A percentile compares a stretch with the other conserved stretches of the same genome.
Evolutionary conservation across 225 moss, liverwort and hornwort genomes (phyloP).

Genomic region (Physcomitrellopsis africana): DNA sequence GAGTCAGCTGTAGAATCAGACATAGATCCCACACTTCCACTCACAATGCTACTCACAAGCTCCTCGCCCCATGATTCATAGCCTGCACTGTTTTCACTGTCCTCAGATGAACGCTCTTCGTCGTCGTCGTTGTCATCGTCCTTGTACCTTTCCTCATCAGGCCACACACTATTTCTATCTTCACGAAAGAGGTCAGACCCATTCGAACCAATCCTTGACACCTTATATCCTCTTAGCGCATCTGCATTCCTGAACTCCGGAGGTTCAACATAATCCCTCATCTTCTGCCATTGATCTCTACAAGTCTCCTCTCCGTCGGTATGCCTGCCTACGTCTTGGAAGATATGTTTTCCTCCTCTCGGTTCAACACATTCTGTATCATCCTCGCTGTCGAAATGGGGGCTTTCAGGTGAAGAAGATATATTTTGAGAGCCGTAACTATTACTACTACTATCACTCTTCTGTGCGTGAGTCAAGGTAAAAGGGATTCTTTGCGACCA

Average conservation of each 20-base stretch:
- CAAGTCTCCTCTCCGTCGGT: slow-evolving; percentile 25
- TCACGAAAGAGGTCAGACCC: slow-evolving; percentile 44
- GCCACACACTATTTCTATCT: slow-evolving; percentile 2
- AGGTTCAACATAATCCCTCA: slow-evolving; percentile 2
- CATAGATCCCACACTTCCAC: slow-evolving; percentile 46
- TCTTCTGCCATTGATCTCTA: slow-evolving; percentile 27
- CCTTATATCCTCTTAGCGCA: slow-evolving; percentile 28
- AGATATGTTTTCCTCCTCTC: slow-evolving; percentile 2
- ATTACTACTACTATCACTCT: slow-evolving; percentile 5
- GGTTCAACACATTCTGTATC: slow-evolving; percentile 5
- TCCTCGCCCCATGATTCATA: slow-evolving; percentile 48
- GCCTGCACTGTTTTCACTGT: slow-evolving; percentile 23
- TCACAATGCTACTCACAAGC: slow-evolving; percentile 36
- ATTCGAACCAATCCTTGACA: slow-evolving; percentile 28
- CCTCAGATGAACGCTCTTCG: slow-evolving; percentile 1
- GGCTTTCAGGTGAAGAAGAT: slow-evolving; percentile 24
- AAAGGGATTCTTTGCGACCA: slow-evolving; percentile 31
- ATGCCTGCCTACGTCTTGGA: slow-evolving; percentile 30
- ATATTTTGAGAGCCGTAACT: slow-evolving; percentile 26
- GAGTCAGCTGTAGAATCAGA: slow-evolving; percentile 45
- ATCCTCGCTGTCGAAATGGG: slow-evolving; percentile 34
- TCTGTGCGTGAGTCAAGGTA: slow-evolving; percentile 32
- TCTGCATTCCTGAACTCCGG: slow-evolving; percentile 7
- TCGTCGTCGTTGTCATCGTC: background rate
- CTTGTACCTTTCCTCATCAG: no score